These are phyloP conservation scores for Boeremia exigua DNA, from an alignment of 2,329 filamentous ascomycete species.

Conservation along the genomic window DNA sequence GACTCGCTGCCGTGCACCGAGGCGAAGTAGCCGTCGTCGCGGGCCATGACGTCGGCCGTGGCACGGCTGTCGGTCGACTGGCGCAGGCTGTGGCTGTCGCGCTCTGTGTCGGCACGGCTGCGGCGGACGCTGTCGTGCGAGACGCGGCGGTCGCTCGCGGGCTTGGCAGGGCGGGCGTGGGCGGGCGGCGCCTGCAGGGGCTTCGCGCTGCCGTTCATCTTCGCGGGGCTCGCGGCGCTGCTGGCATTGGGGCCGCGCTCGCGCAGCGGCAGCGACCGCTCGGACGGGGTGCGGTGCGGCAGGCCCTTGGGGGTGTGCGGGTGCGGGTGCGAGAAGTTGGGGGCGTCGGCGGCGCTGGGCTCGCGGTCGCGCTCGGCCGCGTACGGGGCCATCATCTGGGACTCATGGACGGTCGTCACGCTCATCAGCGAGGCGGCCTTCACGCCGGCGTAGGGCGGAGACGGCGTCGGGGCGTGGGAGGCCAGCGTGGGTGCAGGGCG, in stretches of 20 bases:
- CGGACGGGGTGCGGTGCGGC: constrained; percentile 35
- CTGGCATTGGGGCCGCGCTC: constrained; percentile 34
- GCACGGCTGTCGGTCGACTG: constrained; percentile 32
- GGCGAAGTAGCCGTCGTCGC: constrained; percentile 57
- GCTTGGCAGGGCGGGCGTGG: constrained; percentile 39
- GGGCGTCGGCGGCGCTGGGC: constrained; percentile 28
- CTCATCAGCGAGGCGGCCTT: constrained; percentile 40
- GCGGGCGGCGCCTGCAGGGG: constrained; percentile 29
- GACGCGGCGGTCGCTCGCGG: constrained; percentile 43
- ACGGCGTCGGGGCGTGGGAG: constrained; percentile 33
- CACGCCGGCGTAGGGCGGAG: constrained; percentile 35
- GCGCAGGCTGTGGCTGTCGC: constrained; percentile 25
- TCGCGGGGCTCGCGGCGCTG: neutral
- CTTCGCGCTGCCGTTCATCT: constrained; percentile 41
- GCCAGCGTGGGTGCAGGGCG: constrained; percentile 29
- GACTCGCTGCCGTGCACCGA: constrained; percentile 44
- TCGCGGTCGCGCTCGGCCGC: constrained; percentile 48
- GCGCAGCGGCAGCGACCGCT: constrained; percentile 29
- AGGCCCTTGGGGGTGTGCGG: constrained; percentile 44
- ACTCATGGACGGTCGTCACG: constrained; percentile 42
- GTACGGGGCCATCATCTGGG: constrained; percentile 58
- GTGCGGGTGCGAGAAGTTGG: constrained; percentile 20
- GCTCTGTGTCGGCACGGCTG: constrained; percentile 19
- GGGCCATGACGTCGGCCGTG: constrained; percentile 34
- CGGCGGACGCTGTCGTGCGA: constrained; percentile 37